Evolutionary conservation across 2,329 filamentous ascomycete genomes (phyloP).

Genomic region (Colletotrichum sp.): DNA sequence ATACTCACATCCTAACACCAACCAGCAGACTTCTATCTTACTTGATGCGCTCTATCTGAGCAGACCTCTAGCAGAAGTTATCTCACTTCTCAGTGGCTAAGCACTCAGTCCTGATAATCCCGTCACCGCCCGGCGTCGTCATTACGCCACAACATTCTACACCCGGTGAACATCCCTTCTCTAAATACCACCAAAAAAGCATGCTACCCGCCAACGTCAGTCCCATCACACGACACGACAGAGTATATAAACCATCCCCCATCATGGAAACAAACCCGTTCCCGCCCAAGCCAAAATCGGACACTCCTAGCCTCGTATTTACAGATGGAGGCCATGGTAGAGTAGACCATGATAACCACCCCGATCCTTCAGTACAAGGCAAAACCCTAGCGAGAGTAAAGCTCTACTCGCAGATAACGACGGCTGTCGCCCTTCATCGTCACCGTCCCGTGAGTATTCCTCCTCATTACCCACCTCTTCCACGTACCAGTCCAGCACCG

Average conservation of each 20-base stretch:
- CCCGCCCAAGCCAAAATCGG: neutral
- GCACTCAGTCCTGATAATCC: no score
- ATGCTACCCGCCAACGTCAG: neutral
- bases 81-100: no score
- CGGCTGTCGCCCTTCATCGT: accelerated
- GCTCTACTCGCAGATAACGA: no score
- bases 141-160: no score
- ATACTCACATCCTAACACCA: neutral
- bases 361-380: neutral
- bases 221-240: accelerated
- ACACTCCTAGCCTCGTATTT: accelerated
- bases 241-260: neutral
- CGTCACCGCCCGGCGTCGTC: no score
- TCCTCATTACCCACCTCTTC: neutral
- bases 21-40: neutral
- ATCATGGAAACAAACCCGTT: neutral
- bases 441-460: neutral
- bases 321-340: neutral
- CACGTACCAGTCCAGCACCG: no score
- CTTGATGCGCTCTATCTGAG: no score
- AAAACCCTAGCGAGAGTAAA: neutral
- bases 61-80: no score
- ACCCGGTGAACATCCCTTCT: no score
- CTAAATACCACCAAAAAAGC: neutral
- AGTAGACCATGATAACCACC: accelerated